These are phyloP conservation scores for Artemisia annua DNA, from an alignment of 129 eudicot genomes.

Conservation along the genomic window DNA sequence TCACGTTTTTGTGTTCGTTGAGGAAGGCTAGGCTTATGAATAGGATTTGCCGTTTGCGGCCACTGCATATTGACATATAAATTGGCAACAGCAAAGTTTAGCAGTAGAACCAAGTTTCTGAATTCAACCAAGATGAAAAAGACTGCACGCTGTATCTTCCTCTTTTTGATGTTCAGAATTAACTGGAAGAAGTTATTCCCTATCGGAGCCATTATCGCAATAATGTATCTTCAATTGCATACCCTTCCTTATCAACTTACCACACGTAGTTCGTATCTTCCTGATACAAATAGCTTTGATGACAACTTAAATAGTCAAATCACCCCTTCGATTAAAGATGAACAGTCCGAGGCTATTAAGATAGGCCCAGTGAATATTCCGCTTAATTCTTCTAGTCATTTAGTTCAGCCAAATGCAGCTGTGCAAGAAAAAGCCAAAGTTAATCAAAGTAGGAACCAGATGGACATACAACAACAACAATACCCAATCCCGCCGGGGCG, in stretches of 20 bases:
- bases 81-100: conserved; percentile 10
- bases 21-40: conserved; percentile 18
- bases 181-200: conserved; percentile 58
- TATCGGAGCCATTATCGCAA: conserved; percentile 42
- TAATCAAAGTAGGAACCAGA: conserved; percentile 30
- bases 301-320: conserved; percentile 28
- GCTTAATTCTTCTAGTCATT: conserved; percentile 41
- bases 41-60: conserved; percentile 23
- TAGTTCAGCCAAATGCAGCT: conserved; percentile 26
- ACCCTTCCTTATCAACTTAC: conserved; percentile 63
- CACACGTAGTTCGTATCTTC: conserved; percentile 35
- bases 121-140: conserved; percentile 55
- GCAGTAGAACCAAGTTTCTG: conserved; percentile 24
- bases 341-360: conserved; percentile 23
- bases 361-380: conserved; percentile 26
- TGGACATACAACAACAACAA: too few species aligned
- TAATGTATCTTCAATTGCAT: conserved; percentile 51
- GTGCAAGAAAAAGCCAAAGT: conserved; percentile 36
- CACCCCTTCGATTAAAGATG: conserved; percentile 26
- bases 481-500: too few species aligned
- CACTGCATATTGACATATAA: conserved; percentile 12
- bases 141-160: conserved; percentile 31
- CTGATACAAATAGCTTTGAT: conserved; percentile 35
- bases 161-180: conserved; percentile 50
- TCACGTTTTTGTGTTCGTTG: conserved; percentile 13